phyloP scores from a whole-genome alignment of 2,329 filamentous ascomycete species.

The Fusarium odoratissimum region DNA sequence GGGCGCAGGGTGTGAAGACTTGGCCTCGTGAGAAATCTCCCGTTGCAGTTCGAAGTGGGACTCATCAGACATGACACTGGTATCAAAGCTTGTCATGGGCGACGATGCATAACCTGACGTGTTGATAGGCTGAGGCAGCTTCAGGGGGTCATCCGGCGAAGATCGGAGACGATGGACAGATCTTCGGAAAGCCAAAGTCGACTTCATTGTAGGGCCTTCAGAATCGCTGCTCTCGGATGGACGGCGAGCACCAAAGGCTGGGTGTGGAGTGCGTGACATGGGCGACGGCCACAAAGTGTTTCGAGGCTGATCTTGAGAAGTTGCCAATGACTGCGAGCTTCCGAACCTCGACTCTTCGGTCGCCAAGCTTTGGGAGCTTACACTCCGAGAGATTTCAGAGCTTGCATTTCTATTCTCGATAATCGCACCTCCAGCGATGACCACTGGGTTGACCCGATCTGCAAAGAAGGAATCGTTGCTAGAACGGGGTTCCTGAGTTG shows the following conservation, averaged over 20 bases:
- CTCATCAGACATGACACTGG: slow-evolving; percentile 68
- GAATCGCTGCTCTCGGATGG: slow-evolving; percentile 70
- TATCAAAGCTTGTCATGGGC: slow-evolving; percentile 67
- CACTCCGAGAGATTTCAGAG: slow-evolving; percentile 59
- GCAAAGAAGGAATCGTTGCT: slow-evolving; percentile 68
- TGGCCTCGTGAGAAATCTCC: slow-evolving; percentile 49
- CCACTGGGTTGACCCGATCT: slow-evolving; percentile 72
- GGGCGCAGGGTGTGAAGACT: slow-evolving; percentile 47
- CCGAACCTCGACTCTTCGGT: slow-evolving; percentile 52
- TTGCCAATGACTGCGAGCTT: slow-evolving; percentile 55
- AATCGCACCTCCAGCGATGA: slow-evolving; percentile 73
- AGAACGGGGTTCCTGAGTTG: slow-evolving; percentile 64
- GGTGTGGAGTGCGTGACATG: slow-evolving; percentile 54
- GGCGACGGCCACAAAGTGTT: slow-evolving; percentile 66
- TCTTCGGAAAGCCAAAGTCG: slow-evolving; percentile 65
- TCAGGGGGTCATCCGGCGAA: slow-evolving; percentile 57
- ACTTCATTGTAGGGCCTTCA: slow-evolving; percentile 59
- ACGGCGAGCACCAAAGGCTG: slow-evolving; percentile 48
- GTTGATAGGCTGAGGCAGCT: slow-evolving; percentile 65
- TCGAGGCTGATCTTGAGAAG: slow-evolving; percentile 55
- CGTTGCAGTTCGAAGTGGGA: slow-evolving; percentile 58
- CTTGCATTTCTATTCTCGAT: slow-evolving; percentile 69
- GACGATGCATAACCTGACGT: slow-evolving; percentile 58
- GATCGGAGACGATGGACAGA: slow-evolving; percentile 64
- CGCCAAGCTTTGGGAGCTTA: slow-evolving; percentile 62